Evolutionary conservation across 2,329 filamentous ascomycete genomes (phyloP).

Genomic region (Leptographium galeiforme): DNA sequence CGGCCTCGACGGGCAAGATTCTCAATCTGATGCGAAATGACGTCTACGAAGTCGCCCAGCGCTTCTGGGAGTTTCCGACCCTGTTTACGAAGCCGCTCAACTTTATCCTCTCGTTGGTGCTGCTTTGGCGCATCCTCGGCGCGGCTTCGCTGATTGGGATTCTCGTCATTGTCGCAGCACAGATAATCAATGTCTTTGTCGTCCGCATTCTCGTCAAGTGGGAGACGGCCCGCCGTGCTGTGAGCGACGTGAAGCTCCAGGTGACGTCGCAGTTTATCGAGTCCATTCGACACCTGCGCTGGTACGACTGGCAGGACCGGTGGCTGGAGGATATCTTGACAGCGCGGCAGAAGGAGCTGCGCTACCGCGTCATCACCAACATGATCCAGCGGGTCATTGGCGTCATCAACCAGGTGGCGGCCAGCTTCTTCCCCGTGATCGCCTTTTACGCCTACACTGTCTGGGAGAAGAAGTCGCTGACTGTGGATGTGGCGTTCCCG

Average conservation of each 20-base stretch:
- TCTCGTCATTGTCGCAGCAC: conserved; percentile 52
- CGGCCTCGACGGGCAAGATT: conserved; percentile 80
- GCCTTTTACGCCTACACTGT: conserved; percentile 74
- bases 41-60: conserved; percentile 68
- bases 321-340: conserved; percentile 61
- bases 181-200: conserved; percentile 54
- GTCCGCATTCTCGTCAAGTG: conserved; percentile 53
- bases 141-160: conserved; percentile 67
- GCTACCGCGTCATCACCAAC: conserved; percentile 48
- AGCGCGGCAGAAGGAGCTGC: conserved; percentile 53
- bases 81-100: conserved; percentile 65
- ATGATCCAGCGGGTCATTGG: conserved; percentile 49
- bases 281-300: conserved; percentile 65
- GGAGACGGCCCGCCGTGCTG: conserved; percentile 56
- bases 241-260: conserved; percentile 68
- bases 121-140: conserved; percentile 69
- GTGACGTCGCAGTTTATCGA: conserved; percentile 78
- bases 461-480: conserved; percentile 51
- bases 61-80: conserved; percentile 78
- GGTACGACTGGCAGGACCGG: conserved; percentile 70
- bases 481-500: conserved; percentile 75
- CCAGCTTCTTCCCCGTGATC: conserved; percentile 63
- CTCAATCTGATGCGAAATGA: conserved; percentile 75
- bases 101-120: conserved; percentile 56
- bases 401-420: conserved; percentile 58